Conservation (phyloP, 768 basidiomycete species). For the Russula sp. region DNA sequence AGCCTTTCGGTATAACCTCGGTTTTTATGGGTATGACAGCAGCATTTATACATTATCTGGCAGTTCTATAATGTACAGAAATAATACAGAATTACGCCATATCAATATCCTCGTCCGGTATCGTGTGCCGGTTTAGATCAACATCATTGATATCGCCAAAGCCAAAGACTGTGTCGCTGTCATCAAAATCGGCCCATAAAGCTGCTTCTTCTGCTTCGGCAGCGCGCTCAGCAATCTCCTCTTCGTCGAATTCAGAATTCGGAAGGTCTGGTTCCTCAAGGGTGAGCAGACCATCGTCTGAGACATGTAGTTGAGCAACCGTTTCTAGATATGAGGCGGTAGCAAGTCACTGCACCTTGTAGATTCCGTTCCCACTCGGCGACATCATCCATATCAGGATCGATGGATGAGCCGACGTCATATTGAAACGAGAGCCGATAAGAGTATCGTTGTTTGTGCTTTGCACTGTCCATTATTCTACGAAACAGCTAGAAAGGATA, state of each 20-base stretch:
- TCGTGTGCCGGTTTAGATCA: background rate
- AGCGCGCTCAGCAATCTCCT: slow-evolving; percentile 55
- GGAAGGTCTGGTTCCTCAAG: slow-evolving; percentile 14
- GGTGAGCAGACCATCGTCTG: slow-evolving; percentile 1
- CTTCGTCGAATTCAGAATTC: slow-evolving; percentile 41
- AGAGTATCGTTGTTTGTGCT: slow-evolving; percentile 47
- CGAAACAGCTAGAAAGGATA: slow-evolving; percentile 52
- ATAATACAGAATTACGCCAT: slow-evolving; percentile 19
- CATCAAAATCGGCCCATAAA: slow-evolving; percentile 33
- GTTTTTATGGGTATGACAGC: background rate
- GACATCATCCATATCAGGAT: slow-evolving; percentile 67
- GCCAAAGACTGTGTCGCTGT: slow-evolving; percentile 2
- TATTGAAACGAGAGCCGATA: slow-evolving; percentile 62
- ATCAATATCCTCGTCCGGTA: slow-evolving; percentile 21
- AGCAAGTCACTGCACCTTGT: slow-evolving; percentile 37
- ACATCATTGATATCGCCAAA: slow-evolving; percentile 12
- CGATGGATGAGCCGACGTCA: slow-evolving; percentile 75
- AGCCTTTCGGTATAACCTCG: background rate
- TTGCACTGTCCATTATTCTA: slow-evolving; percentile 58
- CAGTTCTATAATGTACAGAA: background rate
- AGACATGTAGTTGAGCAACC: background rate
- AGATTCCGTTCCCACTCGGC: slow-evolving; percentile 59
- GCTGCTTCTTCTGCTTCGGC: slow-evolving; percentile 57
- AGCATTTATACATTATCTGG: background rate
- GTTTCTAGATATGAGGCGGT: background rate